These are phyloP conservation scores for Nasturtium officinale DNA, from an alignment of 345 rosid species.

Conservation along the genomic window DNA sequence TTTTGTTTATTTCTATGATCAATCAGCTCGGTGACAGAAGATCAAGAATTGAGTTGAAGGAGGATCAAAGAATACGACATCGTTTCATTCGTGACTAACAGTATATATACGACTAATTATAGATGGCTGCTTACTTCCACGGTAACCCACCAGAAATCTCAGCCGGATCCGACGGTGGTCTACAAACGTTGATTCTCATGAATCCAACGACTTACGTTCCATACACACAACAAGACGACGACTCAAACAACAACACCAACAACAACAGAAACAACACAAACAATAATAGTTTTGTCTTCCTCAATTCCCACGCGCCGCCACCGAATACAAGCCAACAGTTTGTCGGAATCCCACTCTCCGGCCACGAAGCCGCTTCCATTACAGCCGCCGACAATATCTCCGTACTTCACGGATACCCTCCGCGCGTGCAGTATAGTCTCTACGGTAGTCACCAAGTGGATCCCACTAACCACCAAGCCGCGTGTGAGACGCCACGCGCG, in stretches of 20 bases:
- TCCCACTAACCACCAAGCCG: conserved; percentile 46
- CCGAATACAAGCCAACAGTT: conserved; percentile 61
- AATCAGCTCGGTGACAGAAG: conserved; percentile 36
- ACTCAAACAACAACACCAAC: conserved; percentile 37
- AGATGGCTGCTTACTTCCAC: conserved; percentile 83
- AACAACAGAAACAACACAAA: conserved; percentile 49
- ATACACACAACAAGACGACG: conserved; percentile 64
- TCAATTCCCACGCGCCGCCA: conserved; percentile 57
- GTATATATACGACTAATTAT: not conserved
- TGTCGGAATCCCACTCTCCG: conserved; percentile 78
- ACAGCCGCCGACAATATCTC: conserved; percentile 61
- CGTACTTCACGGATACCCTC: conserved; percentile 75
- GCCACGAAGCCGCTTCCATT: conserved; percentile 46
- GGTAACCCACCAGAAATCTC: conserved; percentile 81
- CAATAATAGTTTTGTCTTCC: conserved; percentile 46
- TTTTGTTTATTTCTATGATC: conserved; percentile 19
- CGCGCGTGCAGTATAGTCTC: conserved; percentile 69
- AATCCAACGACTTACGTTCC: conserved; percentile 88
- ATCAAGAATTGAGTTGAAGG: conserved; percentile 16
- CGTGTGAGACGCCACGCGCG: conserved; percentile 79
- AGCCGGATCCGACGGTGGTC: conserved; percentile 68
- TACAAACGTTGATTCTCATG: conserved; percentile 95
- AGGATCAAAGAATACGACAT: conserved; percentile 12
- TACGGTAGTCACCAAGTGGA: conserved; percentile 65
- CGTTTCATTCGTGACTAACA: conserved; percentile 18